Percentiles rank a stretch among this genome's conserved stretches.
These are phyloP conservation scores for Ophiostoma australiae DNA, from an alignment of 2,329 filamentous ascomycete species.

Conservation along the genomic window DNA sequence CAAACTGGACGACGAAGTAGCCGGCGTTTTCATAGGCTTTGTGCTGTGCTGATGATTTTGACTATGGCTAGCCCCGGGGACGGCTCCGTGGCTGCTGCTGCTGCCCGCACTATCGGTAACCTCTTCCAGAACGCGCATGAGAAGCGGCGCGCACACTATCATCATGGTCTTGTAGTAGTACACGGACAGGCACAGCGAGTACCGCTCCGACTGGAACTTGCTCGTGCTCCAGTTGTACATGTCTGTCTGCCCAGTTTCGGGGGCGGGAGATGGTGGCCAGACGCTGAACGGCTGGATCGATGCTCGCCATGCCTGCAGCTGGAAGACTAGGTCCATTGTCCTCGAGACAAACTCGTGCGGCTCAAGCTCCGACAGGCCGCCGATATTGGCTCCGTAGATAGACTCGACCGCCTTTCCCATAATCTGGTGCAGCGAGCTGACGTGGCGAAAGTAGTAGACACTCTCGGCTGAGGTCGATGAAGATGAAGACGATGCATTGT, in stretches of 20 bases:
- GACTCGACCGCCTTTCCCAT: background rate
- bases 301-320: background rate
- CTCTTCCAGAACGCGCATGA: slow-evolving; percentile 22
- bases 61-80: background rate
- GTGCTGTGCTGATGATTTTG: background rate
- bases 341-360: background rate
- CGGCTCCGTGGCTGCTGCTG: background rate
- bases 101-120: background rate
- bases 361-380: background rate
- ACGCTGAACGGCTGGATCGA: background rate
- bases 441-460: background rate
- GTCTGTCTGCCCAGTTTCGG: background rate
- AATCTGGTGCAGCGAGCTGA: background rate
- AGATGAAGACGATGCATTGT: background rate
- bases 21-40: background rate
- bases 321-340: background rate
- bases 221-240: background rate
- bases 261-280: background rate
- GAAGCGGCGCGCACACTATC: slow-evolving; percentile 23
- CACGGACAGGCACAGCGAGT: slow-evolving; percentile 23
- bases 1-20: background rate
- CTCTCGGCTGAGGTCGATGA: background rate
- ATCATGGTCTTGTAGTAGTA: slow-evolving; percentile 27
- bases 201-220: background rate
- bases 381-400: background rate